phyloP scores from a whole-genome alignment of 306 rosid species.

The Malus sylvestris region DNA sequence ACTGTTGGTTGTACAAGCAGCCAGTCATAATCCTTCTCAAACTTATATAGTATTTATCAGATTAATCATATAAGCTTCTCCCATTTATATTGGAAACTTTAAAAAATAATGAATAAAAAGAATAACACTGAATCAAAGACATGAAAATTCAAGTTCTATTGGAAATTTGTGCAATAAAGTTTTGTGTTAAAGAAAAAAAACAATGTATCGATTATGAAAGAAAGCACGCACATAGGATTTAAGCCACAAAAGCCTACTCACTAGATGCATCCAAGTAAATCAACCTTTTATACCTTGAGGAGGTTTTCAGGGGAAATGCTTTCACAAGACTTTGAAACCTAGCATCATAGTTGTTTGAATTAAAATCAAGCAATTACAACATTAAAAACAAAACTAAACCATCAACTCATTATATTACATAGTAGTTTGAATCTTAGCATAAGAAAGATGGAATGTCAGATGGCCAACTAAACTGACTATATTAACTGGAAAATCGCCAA shows the following conservation, averaged over 20 bases:
- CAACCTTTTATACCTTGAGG: conserved; percentile 62
- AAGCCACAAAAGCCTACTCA: background rate
- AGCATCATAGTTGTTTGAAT: too few species aligned
- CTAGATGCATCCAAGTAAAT: background rate
- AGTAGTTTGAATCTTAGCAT: too few species aligned
- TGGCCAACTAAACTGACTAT: too few species aligned
- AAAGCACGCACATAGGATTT: background rate
- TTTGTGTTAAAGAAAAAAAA: background rate
- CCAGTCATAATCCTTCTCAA: too few species aligned
- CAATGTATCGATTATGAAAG: background rate
- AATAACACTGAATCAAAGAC: background rate
- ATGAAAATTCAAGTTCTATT: background rate
- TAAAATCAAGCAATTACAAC: too few species aligned
- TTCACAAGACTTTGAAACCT: conserved; percentile 29
- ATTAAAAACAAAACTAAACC: background rate
- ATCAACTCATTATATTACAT: too few species aligned
- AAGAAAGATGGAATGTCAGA: too few species aligned
- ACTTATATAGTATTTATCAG: too few species aligned
- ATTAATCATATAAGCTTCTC: too few species aligned
- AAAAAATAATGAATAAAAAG: background rate
- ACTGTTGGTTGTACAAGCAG: too few species aligned
- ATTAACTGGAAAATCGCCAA: too few species aligned
- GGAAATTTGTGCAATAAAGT: background rate
- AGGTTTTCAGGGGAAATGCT: conserved; percentile 69
- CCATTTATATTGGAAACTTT: background rate